Conservation (phyloP, 768 basidiomycete species). For the Roridomyces roridus region DNA sequence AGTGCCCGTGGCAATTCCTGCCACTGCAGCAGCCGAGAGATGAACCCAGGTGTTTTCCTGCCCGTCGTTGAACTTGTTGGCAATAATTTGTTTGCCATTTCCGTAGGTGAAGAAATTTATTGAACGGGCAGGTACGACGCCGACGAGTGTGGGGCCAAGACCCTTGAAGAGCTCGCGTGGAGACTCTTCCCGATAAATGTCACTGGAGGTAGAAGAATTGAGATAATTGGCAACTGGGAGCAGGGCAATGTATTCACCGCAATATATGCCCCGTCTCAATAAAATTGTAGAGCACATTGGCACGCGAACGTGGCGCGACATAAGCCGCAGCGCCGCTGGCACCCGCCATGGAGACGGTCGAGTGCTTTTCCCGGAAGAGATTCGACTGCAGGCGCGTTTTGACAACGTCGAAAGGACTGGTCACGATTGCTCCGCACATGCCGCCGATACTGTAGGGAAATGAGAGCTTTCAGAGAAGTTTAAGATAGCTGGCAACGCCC, state of each 20-base stretch:
- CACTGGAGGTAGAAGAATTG: constrained; percentile 48
- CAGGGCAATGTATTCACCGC: constrained; percentile 54
- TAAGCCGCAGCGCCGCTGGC: constrained; percentile 43
- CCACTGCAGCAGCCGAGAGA: constrained; percentile 82
- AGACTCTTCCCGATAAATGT: constrained; percentile 90
- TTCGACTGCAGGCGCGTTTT: constrained; percentile 96
- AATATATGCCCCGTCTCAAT: constrained; percentile 93
- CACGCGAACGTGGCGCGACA: constrained; percentile 44
- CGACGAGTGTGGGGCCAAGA: constrained; percentile 91
- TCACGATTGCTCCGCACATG: constrained; percentile 97
- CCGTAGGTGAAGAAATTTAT: constrained; percentile 99
- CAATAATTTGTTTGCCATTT: constrained; percentile 92
- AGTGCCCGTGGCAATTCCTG: constrained; percentile 86
- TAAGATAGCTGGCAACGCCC: constrained; percentile 34
- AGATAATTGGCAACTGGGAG: neutral
- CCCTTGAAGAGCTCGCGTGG: constrained; percentile 92
- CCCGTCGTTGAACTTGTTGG: constrained; percentile 79
- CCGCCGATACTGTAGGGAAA: constrained; percentile 80
- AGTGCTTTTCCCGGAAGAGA: constrained; percentile 62
- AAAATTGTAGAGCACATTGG: constrained; percentile 84
- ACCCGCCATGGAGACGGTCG: constrained; percentile 45
- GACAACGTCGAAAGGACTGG: constrained; percentile 97
- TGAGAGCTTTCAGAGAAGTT: constrained; percentile 5
- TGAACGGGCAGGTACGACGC: constrained; percentile 93
- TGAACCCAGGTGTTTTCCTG: constrained; percentile 87